phyloP scores from a whole-genome alignment of 1,284 basidiomycete genomes.

The Melampsora abietis-canadensis region DNA sequence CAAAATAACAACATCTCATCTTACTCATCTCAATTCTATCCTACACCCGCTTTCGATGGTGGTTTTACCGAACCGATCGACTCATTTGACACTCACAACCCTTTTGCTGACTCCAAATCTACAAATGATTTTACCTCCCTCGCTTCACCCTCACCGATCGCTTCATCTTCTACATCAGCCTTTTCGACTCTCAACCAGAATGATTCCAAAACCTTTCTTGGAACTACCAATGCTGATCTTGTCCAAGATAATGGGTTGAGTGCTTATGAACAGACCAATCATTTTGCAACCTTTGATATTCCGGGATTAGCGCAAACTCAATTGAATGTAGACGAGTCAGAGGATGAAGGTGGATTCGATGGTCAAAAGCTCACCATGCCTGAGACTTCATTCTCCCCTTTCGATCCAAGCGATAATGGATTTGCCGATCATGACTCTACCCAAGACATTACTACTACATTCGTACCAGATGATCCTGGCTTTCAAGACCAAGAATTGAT shows the following conservation, averaged over 20 bases:
- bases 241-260: background rate
- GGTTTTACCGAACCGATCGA: conserved; percentile 1
- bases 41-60: conserved; percentile 1
- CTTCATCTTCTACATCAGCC: conserved; percentile 1
- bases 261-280: background rate
- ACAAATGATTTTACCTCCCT: background rate
- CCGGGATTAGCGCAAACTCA: background rate
- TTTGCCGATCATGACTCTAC: conserved; percentile 1
- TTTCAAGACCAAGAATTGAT: conserved; percentile 1
- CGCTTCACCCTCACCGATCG: background rate
- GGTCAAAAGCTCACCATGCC: background rate
- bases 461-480: background rate
- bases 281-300: background rate
- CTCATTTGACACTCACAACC: conserved; percentile 9
- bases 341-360: conserved; percentile 3
- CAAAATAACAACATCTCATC: background rate
- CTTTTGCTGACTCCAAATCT: background rate
- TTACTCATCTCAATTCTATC: background rate
- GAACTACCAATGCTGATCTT: background rate
- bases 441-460: background rate
- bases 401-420: background rate
- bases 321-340: background rate
- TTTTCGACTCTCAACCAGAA: background rate
- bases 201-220: background rate
- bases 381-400: background rate